A percentile compares a stretch with the other conserved stretches of the same genome.
These are phyloP conservation scores for Rhizomucor pusillus DNA, from an alignment of 371 early-diverging fungal species.

Conservation along the genomic window DNA sequence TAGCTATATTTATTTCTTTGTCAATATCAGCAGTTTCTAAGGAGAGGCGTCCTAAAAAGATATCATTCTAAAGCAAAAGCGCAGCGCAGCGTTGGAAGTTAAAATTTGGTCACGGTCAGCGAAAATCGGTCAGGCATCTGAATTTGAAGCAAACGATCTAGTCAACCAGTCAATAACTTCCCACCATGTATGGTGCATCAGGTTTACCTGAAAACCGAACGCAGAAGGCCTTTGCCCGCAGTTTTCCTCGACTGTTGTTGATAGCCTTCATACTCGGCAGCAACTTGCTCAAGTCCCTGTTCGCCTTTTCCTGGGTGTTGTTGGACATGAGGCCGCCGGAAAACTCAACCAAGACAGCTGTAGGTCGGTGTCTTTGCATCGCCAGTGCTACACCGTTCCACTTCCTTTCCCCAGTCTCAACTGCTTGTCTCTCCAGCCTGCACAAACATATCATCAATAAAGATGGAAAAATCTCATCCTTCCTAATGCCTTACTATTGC, in stretches of 20 bases:
- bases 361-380: background rate
- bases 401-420: background rate
- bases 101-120: too few species aligned
- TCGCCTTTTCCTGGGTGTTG: slow-evolving; percentile 30
- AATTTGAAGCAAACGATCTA: too few species aligned
- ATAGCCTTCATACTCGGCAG: background rate
- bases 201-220: background rate
- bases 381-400: slow-evolving; percentile 4
- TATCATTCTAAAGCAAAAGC: too few species aligned
- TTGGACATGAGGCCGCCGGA: background rate
- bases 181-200: too few species aligned
- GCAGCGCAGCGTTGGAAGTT: too few species aligned
- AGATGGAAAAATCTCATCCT: background rate
- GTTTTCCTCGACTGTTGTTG: background rate
- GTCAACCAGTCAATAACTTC: too few species aligned
- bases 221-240: background rate
- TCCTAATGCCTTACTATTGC: slow-evolving; percentile 2
- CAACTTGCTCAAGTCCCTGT: slow-evolving; percentile 31
- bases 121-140: too few species aligned
- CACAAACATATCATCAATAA: background rate
- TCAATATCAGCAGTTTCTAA: too few species aligned
- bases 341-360: background rate
- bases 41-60: too few species aligned
- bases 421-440: slow-evolving; percentile 2
- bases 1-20: too few species aligned